A percentile compares a stretch with the other conserved stretches of the same genome.
phyloP scores from a whole-genome alignment of 2,329 filamentous ascomycete species.

The Penicillium sp. region DNA sequence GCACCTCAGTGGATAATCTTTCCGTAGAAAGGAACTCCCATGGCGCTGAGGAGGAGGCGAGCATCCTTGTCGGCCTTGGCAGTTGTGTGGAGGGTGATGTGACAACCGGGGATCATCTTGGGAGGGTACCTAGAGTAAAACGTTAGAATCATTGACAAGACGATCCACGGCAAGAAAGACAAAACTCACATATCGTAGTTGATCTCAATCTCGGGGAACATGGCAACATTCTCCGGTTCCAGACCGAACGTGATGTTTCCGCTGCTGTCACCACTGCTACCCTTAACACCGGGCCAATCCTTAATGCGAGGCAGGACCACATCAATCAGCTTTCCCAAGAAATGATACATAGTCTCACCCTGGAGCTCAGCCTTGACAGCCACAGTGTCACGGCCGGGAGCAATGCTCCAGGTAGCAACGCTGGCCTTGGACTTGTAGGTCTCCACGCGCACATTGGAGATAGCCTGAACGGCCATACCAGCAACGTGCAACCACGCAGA shows the following conservation, averaged over 20 bases:
- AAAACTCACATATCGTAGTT: slow-evolving; percentile 82
- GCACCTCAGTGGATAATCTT: slow-evolving; percentile 59
- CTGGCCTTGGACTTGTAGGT: slow-evolving; percentile 70
- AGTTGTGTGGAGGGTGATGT: slow-evolving; percentile 80
- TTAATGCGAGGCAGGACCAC: slow-evolving; percentile 93
- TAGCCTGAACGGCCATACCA: slow-evolving; percentile 79
- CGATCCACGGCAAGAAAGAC: neutral
- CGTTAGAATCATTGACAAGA: neutral
- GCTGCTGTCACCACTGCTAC: slow-evolving; percentile 77
- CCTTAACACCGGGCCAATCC: slow-evolving; percentile 84
- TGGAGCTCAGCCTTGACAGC: slow-evolving; percentile 75
- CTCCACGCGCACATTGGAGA: slow-evolving; percentile 73
- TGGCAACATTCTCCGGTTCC: slow-evolving; percentile 69
- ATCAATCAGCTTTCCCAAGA: slow-evolving; percentile 85
- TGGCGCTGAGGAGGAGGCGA: slow-evolving; percentile 68
- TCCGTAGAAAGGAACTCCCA: slow-evolving; percentile 81
- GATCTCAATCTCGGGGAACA: slow-evolving; percentile 92
- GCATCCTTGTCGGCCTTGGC: slow-evolving; percentile 85
- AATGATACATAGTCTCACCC: slow-evolving; percentile 83
- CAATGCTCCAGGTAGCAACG: slow-evolving; percentile 74
- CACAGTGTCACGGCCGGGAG: slow-evolving; percentile 66
- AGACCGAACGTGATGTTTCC: slow-evolving; percentile 88
- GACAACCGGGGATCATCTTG: slow-evolving; percentile 80
- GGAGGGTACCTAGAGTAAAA: slow-evolving; percentile 55
- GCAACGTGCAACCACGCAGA: slow-evolving; percentile 77